Evolutionary conservation across 306 rosid species (phyloP).

Genomic region (Prunus persica): DNA sequence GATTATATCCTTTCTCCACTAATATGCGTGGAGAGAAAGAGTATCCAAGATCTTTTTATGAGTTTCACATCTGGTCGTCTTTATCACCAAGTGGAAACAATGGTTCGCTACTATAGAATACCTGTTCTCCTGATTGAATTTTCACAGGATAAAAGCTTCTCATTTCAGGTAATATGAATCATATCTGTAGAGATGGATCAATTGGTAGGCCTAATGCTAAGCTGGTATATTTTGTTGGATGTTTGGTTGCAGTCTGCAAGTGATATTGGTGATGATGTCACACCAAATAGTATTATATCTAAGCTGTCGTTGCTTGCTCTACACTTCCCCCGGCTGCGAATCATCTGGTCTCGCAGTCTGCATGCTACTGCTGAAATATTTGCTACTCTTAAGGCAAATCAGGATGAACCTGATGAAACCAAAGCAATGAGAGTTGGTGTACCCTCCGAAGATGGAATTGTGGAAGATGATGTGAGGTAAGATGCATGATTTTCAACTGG

Average conservation of each 20-base stretch:
- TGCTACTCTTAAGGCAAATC: constrained; percentile 81
- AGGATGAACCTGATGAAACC: constrained; percentile 86
- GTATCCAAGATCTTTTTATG: constrained; percentile 95
- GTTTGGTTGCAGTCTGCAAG: constrained; percentile 71
- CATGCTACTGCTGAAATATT: constrained; percentile 93
- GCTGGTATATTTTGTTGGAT: constrained; percentile 17
- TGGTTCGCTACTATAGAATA: constrained; percentile 90
- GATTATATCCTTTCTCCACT: constrained; percentile 93
- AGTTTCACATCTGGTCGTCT: constrained; percentile 98
- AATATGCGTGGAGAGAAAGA: constrained; percentile 96
- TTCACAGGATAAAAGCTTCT: constrained; percentile 94
- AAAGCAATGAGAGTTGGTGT: constrained; percentile 94
- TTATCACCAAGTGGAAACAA: constrained; percentile 90
- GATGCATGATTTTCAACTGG: constrained; percentile 4
- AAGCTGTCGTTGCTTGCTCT: constrained; percentile 85
- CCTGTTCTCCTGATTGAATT: constrained; percentile 94
- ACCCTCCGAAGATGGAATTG: constrained; percentile 89
- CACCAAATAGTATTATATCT: constrained; percentile 83
- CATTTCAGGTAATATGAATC: constrained; percentile 75
- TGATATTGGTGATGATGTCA: constrained; percentile 93
- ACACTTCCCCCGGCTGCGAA: constrained; percentile 88
- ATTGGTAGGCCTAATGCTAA: constrained; percentile 12
- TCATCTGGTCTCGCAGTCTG: constrained; percentile 94
- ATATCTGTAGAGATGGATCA: not conserved
- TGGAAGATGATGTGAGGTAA: constrained; percentile 89